Conservation (phyloP, 2,329 filamentous ascomycete genomes). For the Cercospora sp. region DNA sequence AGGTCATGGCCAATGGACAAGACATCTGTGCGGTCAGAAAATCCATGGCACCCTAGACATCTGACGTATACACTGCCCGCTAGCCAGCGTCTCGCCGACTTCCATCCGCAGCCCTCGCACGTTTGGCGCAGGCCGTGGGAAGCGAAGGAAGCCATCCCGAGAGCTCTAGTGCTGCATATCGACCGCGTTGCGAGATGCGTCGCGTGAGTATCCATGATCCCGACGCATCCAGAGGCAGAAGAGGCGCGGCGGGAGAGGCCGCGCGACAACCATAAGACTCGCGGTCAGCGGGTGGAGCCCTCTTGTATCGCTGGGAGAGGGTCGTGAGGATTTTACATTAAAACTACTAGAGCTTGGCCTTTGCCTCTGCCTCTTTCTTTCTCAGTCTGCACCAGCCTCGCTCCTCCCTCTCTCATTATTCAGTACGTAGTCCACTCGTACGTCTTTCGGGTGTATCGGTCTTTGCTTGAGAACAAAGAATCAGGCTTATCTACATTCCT, state of each 20-base stretch:
- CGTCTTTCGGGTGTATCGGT: not conserved
- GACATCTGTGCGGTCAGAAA: not conserved
- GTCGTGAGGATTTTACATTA: constrained; percentile 15
- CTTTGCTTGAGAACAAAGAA: not conserved
- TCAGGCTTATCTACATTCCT: not conserved
- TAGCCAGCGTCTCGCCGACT: constrained; percentile 10
- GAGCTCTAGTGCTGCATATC: not conserved
- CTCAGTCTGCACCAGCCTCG: not conserved
- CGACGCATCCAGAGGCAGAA: not conserved
- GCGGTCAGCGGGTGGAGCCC: constrained; percentile 12
- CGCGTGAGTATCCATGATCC: constrained; percentile 10
- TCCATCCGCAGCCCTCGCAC: constrained; percentile 7
- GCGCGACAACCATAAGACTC: constrained; percentile 2
- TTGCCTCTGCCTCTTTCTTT: constrained; percentile 1
- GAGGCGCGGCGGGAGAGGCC: not conserved
- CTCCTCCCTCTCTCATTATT: not conserved
- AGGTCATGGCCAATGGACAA: not conserved
- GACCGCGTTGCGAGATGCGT: not conserved
- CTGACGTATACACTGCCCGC: constrained; percentile 1
- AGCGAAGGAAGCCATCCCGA: constrained; percentile 13
- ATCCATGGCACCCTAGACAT: constrained; percentile 9
- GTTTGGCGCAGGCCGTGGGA: constrained; percentile 4
- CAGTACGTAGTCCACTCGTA: not conserved
- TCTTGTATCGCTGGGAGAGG: constrained; percentile 1
- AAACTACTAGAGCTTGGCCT: constrained; percentile 2